Conservation (phyloP, 2,329 filamentous ascomycete genomes). For the Colletotrichum scovillei region DNA sequence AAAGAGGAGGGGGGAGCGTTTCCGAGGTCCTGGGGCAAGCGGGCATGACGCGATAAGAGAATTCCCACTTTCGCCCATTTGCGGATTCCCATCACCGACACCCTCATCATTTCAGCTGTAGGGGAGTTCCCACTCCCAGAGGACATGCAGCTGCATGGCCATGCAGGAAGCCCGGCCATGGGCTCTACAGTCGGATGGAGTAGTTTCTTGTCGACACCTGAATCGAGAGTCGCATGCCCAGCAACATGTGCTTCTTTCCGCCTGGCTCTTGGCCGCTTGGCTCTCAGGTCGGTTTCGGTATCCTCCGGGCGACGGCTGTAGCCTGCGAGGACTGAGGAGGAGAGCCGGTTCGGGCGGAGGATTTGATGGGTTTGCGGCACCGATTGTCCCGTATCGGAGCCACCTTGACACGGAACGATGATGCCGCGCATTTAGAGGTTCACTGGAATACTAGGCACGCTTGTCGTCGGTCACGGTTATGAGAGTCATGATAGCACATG, state of each 20-base stretch:
- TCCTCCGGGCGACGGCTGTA: neutral
- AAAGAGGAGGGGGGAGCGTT: neutral
- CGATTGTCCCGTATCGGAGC: neutral
- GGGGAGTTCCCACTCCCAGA: neutral
- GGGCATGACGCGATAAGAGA: slow-evolving; percentile 24
- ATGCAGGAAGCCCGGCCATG: slow-evolving; percentile 7
- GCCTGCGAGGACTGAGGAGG: neutral
- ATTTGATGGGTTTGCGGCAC: neutral
- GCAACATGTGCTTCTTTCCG: neutral
- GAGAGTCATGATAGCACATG: neutral
- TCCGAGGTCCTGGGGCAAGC: neutral
- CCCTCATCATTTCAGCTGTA: neutral
- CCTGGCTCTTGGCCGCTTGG: slow-evolving; percentile 1
- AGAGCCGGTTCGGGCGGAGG: neutral
- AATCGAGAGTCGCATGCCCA: neutral
- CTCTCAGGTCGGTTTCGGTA: slow-evolving; percentile 16
- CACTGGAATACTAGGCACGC: neutral
- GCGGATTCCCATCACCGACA: neutral
- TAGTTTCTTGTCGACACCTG: neutral
- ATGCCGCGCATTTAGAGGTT: neutral
- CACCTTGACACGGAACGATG: neutral
- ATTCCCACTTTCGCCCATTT: slow-evolving; percentile 8
- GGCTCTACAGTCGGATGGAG: slow-evolving; percentile 6
- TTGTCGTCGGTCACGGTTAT: neutral
- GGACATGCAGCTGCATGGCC: slow-evolving; percentile 11